phyloP scores from a whole-genome alignment of 1,284 basidiomycete species.

The Cryptococcus sp. region DNA sequence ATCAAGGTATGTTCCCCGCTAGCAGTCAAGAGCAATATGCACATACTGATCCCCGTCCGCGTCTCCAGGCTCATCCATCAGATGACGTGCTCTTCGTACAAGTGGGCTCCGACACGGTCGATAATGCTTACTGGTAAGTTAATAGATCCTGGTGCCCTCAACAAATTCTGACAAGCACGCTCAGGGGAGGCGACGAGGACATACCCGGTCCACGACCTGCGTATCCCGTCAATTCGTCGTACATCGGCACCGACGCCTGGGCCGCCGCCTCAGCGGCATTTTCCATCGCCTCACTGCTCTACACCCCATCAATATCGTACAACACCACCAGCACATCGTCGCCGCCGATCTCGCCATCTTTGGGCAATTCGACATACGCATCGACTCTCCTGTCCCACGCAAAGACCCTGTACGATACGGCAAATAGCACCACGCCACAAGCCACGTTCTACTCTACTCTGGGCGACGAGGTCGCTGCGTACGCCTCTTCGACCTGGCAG shows the following conservation, averaged over 20 bases:
- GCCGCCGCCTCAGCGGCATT: constrained; percentile 82
- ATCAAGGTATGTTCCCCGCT: constrained; percentile 64
- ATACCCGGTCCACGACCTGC: constrained; percentile 75
- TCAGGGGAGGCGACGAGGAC: constrained; percentile 78
- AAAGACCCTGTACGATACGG: constrained; percentile 72
- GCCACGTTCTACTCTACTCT: constrained; percentile 59
- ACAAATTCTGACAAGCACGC: constrained; percentile 5
- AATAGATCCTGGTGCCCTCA: neutral
- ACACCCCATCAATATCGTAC: constrained; percentile 62
- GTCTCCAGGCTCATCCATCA: constrained; percentile 72
- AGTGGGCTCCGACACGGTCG: constrained; percentile 67
- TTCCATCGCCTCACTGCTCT: constrained; percentile 78
- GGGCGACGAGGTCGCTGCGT: constrained; percentile 65
- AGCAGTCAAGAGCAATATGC: too few relatives aligned
- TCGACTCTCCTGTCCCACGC: constrained; percentile 71
- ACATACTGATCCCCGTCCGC: constrained; percentile 1
- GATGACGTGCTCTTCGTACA: constrained; percentile 75
- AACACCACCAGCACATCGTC: constrained; percentile 49
- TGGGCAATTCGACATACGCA: constrained; percentile 75
- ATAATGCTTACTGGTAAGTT: constrained; percentile 65
- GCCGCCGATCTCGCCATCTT: constrained; percentile 61
- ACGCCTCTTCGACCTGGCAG: constrained; percentile 66
- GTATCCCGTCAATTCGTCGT: constrained; percentile 73
- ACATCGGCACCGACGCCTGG: constrained; percentile 84
- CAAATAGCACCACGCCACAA: constrained; percentile 57